Conservation (phyloP, 2,329 filamentous ascomycete genomes). For the Verticillium klebahnii region DNA sequence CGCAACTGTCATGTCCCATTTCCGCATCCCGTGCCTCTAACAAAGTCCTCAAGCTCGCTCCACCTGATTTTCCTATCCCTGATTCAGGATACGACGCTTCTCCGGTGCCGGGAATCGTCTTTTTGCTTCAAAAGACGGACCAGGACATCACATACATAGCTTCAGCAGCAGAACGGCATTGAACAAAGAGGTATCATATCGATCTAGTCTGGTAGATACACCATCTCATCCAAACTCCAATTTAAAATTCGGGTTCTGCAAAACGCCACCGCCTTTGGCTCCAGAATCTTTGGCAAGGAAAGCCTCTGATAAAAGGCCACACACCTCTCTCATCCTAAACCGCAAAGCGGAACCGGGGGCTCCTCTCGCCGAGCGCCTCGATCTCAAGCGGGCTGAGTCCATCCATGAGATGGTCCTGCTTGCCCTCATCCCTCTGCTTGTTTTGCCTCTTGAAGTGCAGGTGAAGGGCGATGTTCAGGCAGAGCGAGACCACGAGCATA, state of each 20-base stretch:
- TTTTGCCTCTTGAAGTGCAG: constrained; percentile 29
- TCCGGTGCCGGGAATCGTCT: too few species aligned
- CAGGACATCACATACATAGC: background rate
- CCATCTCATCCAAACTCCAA: background rate
- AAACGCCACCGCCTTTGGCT: background rate
- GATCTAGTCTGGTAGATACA: background rate
- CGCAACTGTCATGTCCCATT: too few species aligned
- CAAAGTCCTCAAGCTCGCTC: too few species aligned
- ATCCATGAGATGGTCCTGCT: constrained; percentile 33
- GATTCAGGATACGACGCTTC: too few species aligned
- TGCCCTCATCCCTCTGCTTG: constrained; percentile 26
- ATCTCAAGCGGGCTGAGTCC: constrained; percentile 36
- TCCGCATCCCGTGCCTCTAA: too few species aligned
- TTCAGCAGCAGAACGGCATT: background rate
- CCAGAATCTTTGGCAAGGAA: background rate
- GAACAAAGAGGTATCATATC: background rate
- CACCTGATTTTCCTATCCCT: too few species aligned
- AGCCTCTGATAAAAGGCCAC: background rate
- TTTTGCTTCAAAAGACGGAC: too few species aligned
- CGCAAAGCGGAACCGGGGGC: constrained; percentile 25
- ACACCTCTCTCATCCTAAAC: background rate
- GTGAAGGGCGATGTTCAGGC: constrained; percentile 20
- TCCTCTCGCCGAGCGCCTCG: constrained; percentile 35
- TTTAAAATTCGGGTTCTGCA: background rate
- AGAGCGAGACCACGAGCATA: constrained; percentile 32